Conservation (phyloP, 164 flowering plant genomes). For the Stephania yunnanensis region DNA sequence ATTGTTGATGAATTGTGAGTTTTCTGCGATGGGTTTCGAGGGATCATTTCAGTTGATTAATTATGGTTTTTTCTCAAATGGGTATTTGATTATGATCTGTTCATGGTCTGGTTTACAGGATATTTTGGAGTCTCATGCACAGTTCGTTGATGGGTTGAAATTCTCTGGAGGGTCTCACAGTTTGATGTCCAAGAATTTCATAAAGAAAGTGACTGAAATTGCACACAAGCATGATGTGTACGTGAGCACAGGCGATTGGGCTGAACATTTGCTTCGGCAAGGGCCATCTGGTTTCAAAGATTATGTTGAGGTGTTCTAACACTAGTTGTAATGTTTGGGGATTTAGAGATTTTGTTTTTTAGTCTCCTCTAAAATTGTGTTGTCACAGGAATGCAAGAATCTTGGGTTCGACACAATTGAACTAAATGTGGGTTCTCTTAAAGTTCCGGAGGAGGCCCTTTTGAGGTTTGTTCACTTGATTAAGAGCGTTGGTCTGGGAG, state of each 20-base stretch:
- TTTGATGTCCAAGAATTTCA: slow-evolving; percentile 52
- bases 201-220: slow-evolving; percentile 60
- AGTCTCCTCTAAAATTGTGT: background rate
- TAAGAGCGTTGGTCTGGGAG: slow-evolving; percentile 73
- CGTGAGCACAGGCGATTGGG: slow-evolving; percentile 93
- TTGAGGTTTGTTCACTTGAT: slow-evolving; percentile 74
- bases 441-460: slow-evolving; percentile 77
- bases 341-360: background rate
- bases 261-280: slow-evolving; percentile 60
- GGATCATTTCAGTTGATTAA: too few species aligned
- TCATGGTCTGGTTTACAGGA: slow-evolving; percentile 36
- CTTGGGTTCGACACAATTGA: slow-evolving; percentile 91
- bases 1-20: too few species aligned
- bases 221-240: slow-evolving; percentile 84
- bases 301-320: slow-evolving; percentile 57
- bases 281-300: slow-evolving; percentile 70
- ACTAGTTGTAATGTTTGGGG: background rate
- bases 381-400: slow-evolving; percentile 67
- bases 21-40: too few species aligned
- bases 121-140: slow-evolving; percentile 77
- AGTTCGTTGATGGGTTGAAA: slow-evolving; percentile 84
- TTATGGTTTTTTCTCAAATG: too few species aligned
- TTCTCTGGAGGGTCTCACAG: slow-evolving; percentile 79
- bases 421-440: slow-evolving; percentile 67
- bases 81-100: background rate